phyloP scores from a whole-genome alignment of 371 early-diverging fungal genomes.

The Lichtheimia hyalospora region DNA sequence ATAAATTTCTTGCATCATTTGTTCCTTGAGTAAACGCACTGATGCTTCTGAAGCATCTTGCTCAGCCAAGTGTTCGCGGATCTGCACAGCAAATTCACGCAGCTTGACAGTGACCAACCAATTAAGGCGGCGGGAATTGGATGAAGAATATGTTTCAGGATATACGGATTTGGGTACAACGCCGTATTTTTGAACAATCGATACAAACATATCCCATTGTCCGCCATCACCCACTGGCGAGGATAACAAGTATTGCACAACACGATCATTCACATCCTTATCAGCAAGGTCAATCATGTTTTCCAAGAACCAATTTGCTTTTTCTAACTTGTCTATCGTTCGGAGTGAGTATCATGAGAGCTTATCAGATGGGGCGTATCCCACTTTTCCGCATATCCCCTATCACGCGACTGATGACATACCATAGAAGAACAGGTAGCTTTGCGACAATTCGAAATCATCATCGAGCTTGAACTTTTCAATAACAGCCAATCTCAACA shows the following conservation, averaged over 20 bases:
- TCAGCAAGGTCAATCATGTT: conserved; percentile 71
- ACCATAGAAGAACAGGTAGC: conserved; percentile 82
- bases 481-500: conserved; percentile 36
- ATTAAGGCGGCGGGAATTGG: conserved; percentile 61
- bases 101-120: conserved; percentile 65
- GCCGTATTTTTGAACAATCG: conserved; percentile 61
- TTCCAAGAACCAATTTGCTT: conserved; percentile 83
- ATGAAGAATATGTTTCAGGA: conserved; percentile 72
- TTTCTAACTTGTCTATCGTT: conserved; percentile 68
- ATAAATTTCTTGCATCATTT: conserved; percentile 72
- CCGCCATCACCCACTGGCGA: conserved; percentile 66
- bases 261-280: conserved; percentile 66
- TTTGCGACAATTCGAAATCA: conserved; percentile 79
- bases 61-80: conserved; percentile 50
- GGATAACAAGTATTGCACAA: conserved; percentile 70
- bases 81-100: conserved; percentile 67
- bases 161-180: conserved; percentile 66
- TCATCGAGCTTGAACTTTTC: conserved; percentile 64
- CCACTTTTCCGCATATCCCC: not conserved
- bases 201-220: conserved; percentile 84
- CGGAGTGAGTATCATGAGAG: not conserved
- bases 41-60: conserved; percentile 41
- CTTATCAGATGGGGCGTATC: not conserved
- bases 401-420: conserved; percentile 15
- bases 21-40: conserved; percentile 51